Percentiles rank a stretch among this genome's conserved stretches.
Conservation (phyloP, 495 filamentous ascomycete species). For the Parathielavia appendiculata region DNA sequence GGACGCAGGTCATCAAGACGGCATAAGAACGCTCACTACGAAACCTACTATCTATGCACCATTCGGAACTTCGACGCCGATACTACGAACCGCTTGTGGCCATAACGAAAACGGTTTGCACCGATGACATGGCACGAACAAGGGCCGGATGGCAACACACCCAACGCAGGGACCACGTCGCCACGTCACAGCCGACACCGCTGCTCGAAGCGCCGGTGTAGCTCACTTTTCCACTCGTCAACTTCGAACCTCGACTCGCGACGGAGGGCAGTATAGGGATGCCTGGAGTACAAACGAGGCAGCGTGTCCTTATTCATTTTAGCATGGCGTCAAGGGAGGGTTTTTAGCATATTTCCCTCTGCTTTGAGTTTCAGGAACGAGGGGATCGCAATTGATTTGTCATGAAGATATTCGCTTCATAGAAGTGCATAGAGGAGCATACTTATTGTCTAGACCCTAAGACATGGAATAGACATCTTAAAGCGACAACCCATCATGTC, state of each 20-base stretch:
- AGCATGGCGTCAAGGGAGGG: constrained; percentile 4
- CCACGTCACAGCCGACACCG: no score
- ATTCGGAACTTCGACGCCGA: no score
- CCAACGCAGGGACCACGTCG: no score
- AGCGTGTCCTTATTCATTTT: constrained; percentile 3
- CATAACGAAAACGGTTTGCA: no score
- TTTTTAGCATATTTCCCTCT: neutral
- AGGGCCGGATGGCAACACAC: no score
- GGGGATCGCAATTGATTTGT: neutral
- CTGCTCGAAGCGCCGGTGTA: neutral
- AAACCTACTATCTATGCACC: neutral
- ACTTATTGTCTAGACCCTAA: neutral
- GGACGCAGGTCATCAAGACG: constrained; percentile 58
- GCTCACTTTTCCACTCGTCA: neutral
- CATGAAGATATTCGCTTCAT: neutral
- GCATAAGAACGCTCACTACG: constrained; percentile 30
- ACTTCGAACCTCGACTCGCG: neutral
- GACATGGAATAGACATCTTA: neutral
- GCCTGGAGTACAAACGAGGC: neutral
- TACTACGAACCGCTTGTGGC: neutral
- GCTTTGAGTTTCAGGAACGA: neutral
- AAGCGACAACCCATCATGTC: neutral
- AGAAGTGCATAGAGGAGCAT: neutral
- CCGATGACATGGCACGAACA: no score
- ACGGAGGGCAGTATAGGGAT: neutral